Conservation (phyloP, 2,329 filamentous ascomycete genomes). For the Claviceps sp. region DNA sequence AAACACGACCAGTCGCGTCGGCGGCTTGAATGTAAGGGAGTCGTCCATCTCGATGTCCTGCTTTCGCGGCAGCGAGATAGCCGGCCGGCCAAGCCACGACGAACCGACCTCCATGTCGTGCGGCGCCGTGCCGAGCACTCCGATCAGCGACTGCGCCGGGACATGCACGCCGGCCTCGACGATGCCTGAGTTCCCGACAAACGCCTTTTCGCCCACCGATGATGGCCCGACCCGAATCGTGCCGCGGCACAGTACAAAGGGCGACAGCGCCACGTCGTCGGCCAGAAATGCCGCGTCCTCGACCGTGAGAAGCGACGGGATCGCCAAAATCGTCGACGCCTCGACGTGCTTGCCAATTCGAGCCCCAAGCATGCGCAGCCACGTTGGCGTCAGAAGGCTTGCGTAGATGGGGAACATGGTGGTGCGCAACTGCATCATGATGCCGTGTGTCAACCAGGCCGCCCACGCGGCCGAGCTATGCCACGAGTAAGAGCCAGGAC, state of each 20-base stretch:
- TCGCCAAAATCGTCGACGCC: slow-evolving; percentile 9
- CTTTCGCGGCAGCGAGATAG: slow-evolving; percentile 10
- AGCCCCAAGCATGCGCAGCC: slow-evolving; percentile 9
- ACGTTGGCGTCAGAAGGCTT: slow-evolving; percentile 10
- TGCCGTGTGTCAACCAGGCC: slow-evolving; percentile 9
- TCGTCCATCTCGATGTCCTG: slow-evolving; percentile 7
- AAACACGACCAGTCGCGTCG: slow-evolving; percentile 5
- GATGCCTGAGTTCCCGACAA: slow-evolving; percentile 12
- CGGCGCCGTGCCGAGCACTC: slow-evolving; percentile 10
- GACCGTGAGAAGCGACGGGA: slow-evolving; percentile 10
- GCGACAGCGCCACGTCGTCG: slow-evolving; percentile 10
- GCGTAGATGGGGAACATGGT: slow-evolving; percentile 10
- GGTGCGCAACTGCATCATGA: slow-evolving; percentile 7
- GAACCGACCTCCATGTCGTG: slow-evolving; percentile 9
- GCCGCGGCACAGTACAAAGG: slow-evolving; percentile 8
- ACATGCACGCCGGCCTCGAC: slow-evolving; percentile 8
- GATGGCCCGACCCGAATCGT: slow-evolving; percentile 7
- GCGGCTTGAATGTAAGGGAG: slow-evolving; percentile 10
- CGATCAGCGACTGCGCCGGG: slow-evolving; percentile 8
- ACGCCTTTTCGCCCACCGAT: slow-evolving; percentile 7
- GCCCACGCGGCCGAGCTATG: slow-evolving; percentile 9
- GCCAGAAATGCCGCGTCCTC: slow-evolving; percentile 11
- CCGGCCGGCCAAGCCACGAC: slow-evolving; percentile 11
- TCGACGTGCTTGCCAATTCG: slow-evolving; percentile 10
- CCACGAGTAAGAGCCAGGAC: slow-evolving; percentile 10